Evolutionary conservation across 2,329 filamentous ascomycete genomes (phyloP), one percentile per base, ranked within the genome.

Genomic region (Ascocoryne sarcoides): DNA sequence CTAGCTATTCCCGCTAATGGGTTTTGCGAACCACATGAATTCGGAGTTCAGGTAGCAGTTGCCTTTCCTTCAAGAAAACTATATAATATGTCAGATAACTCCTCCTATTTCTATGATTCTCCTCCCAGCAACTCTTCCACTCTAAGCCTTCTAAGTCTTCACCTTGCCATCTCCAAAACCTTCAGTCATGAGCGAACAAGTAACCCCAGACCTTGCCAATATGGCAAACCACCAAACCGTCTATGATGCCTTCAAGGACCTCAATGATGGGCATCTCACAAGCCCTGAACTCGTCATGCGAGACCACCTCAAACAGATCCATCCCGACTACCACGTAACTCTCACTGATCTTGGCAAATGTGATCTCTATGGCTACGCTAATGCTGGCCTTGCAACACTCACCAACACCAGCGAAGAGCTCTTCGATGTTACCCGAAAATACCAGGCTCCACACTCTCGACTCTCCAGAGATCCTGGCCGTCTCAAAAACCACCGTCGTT

Each of bases 281-380:
- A 42, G 15, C 5, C 44, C 48, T 4, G 49, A 52, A 17, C 19
- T 49, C 5, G 31, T 21, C 0, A 37, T 54, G 4, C 20, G 46
- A 21, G 39, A 49, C 2, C 5, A 21, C 2, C 36, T 53, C 18
- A 44, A 36, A 26, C 18, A 33, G 10, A 5, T 14, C 3, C 42
- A 53, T 38, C 41, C 43, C 7, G 23, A 36, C 2, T 37, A 39
- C 20, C 18, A 48, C 8, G 39, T 56, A 4, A 45, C 43, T 1
- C 37, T 36, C 30, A 47, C 37, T 5, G 21, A 16, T 2, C 12
- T 35, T 2, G 8, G 7, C 3, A 23, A 36, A 16, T 49, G 43
- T 15, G 48, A 56, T 28, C 43, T 54, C n/a, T 23, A 44, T 4
- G 50, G 46, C 7, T 53, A 42, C 32, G 50, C 52, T 10, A 26